Conservation (phyloP, 2,329 filamentous ascomycete genomes). For the Daldinia sp. region DNA sequence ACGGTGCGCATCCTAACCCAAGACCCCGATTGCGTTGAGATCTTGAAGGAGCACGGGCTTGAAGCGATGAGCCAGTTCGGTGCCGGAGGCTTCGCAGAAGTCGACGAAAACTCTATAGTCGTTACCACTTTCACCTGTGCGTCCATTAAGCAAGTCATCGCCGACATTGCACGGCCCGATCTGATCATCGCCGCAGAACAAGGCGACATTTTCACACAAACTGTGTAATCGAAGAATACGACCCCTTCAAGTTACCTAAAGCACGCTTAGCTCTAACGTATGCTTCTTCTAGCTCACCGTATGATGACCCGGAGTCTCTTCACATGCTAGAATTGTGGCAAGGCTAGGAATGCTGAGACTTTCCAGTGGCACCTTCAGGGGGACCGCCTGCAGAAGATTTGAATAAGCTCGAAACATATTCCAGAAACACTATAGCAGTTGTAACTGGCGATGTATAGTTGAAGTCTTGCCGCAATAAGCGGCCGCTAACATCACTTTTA, state of each 20-base stretch:
- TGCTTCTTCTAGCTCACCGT: background rate
- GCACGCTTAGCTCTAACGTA: background rate
- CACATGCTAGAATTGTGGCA: constrained; percentile 9
- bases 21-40: background rate
- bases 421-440: background rate
- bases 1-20: background rate
- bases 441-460: background rate
- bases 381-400: background rate
- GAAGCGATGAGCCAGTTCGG: background rate
- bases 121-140: constrained; percentile 52
- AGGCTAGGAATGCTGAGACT: background rate
- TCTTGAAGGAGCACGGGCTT: background rate
- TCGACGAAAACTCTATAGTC: constrained; percentile 55
- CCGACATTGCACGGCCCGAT: constrained; percentile 53
- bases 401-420: background rate
- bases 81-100: background rate
- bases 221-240: background rate
- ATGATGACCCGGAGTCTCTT: background rate
- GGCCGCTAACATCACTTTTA: too few species aligned
- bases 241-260: background rate
- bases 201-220: background rate
- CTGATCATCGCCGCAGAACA: constrained; percentile 16
- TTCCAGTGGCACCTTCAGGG: background rate
- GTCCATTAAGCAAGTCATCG: constrained; percentile 54
- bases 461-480: too few species aligned